Percentiles rank a stretch among this genome's conserved stretches.
Conservation (phyloP, 306 rosid genomes). For the Dicorynia guianensis region DNA sequence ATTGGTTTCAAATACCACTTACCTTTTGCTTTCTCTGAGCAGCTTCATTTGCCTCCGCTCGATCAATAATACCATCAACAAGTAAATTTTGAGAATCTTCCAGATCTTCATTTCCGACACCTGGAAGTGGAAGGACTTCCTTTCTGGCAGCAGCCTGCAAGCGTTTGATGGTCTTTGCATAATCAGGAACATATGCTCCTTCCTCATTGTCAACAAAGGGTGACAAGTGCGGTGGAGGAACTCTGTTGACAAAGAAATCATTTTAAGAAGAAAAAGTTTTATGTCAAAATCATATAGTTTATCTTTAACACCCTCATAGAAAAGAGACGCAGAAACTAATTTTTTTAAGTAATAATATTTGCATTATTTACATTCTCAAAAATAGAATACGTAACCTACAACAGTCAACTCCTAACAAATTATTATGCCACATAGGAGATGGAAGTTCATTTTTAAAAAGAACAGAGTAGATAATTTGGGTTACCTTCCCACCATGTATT, state of each 20-base stretch:
- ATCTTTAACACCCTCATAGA: no score
- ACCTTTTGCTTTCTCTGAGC: conserved; percentile 81
- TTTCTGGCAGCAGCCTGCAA: conserved; percentile 72
- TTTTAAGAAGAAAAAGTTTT: background rate
- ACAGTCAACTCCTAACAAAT: conserved; percentile 19
- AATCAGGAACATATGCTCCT: conserved; percentile 91
- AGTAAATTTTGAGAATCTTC: conserved; percentile 84
- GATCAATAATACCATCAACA: conserved; percentile 73
- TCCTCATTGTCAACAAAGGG: conserved; percentile 86
- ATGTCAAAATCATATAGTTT: no score
- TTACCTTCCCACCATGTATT: conserved; percentile 89
- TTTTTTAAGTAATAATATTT: no score
- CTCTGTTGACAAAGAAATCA: conserved; percentile 52
- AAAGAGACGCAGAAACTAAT: no score
- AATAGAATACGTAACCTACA: conserved; percentile 7
- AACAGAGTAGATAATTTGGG: background rate
- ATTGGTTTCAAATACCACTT: background rate
- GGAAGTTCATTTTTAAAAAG: background rate
- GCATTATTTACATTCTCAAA: no score
- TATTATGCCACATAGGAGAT: background rate
- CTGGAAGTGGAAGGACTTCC: conserved; percentile 86
- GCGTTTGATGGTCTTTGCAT: conserved; percentile 80
- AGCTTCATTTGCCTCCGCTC: conserved; percentile 86
- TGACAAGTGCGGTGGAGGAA: conserved; percentile 91
- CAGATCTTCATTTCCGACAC: conserved; percentile 66